A percentile compares a stretch with the other conserved stretches of the same genome.
These are phyloP conservation scores for Diatrype stigma DNA, from an alignment of 2,329 filamentous ascomycete species.

Conservation along the genomic window DNA sequence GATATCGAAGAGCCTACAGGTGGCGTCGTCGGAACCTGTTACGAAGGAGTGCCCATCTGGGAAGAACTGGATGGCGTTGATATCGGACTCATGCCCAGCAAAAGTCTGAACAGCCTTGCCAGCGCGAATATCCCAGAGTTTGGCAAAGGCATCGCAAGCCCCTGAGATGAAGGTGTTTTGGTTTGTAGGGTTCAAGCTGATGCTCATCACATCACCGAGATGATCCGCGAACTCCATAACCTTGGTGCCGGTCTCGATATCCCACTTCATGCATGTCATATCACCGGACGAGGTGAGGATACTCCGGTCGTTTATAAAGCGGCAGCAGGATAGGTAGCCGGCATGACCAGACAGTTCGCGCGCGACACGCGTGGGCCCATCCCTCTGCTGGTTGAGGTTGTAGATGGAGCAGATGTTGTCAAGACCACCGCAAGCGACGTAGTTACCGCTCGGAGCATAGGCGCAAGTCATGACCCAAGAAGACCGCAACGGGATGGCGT, in stretches of 20 bases:
- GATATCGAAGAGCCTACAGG: slow-evolving; percentile 96
- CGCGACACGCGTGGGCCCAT: slow-evolving; percentile 94
- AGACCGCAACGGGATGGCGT: slow-evolving; percentile 93
- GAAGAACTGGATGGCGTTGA: slow-evolving; percentile 99
- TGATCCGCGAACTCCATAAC: slow-evolving; percentile 98
- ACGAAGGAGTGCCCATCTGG: slow-evolving; percentile 98
- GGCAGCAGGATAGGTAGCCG: slow-evolving; percentile 95
- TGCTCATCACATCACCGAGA: slow-evolving; percentile 98
- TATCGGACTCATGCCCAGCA: slow-evolving; percentile 96
- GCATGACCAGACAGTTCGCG: slow-evolving; percentile 95
- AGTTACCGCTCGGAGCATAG: slow-evolving; percentile 97
- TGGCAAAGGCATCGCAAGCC: slow-evolving; percentile 96
- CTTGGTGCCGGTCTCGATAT: slow-evolving; percentile 96
- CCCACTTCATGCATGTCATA: slow-evolving; percentile 99
- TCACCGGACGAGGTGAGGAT: slow-evolving; percentile 98
- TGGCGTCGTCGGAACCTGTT: slow-evolving; percentile 95
- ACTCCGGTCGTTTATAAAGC: slow-evolving; percentile 96
- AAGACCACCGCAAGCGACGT: slow-evolving; percentile 94
- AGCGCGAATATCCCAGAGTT: slow-evolving; percentile 97
- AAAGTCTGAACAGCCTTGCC: slow-evolving; percentile 99
- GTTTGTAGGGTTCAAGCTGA: slow-evolving; percentile 98
- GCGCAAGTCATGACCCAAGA: slow-evolving; percentile 99
- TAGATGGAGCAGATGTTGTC: slow-evolving; percentile 99
- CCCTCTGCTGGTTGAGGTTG: slow-evolving; percentile 89
- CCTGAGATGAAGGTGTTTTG: slow-evolving; percentile 99